These are phyloP conservation scores for Lathyrus oleraceus DNA, from an alignment of 306 rosid genomes.

Conservation along the genomic window DNA sequence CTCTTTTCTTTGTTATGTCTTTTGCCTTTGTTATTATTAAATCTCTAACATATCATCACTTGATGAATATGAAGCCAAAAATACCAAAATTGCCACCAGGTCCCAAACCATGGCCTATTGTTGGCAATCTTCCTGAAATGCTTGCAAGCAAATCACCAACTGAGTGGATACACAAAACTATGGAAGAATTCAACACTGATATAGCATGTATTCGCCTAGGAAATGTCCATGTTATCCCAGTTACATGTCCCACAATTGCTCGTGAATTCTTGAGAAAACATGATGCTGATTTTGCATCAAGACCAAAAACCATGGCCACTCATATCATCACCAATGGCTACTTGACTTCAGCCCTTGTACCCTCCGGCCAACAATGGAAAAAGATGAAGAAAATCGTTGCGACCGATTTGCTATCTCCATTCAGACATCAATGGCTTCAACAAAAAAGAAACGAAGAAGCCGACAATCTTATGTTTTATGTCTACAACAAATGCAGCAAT, in stretches of 20 bases:
- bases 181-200: too few species aligned
- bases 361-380: slow-evolving; percentile 35
- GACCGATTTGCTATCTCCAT: slow-evolving; percentile 16
- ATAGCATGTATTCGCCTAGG: too few species aligned
- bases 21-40: neutral
- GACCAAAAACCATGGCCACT: slow-evolving; percentile 15
- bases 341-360: neutral
- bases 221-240: neutral
- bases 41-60: neutral
- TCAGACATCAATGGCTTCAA: slow-evolving; percentile 28
- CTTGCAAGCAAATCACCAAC: slow-evolving; percentile 31
- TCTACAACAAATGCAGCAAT: too few species aligned
- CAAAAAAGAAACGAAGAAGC: slow-evolving; percentile 45
- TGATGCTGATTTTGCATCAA: slow-evolving; percentile 18
- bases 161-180: slow-evolving; percentile 40
- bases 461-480: slow-evolving; percentile 37
- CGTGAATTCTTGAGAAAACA: slow-evolving; percentile 30
- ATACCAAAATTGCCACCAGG: slow-evolving; percentile 36
- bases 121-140: slow-evolving; percentile 47
- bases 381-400: slow-evolving; percentile 36
- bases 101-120: slow-evolving; percentile 50
- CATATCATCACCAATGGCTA: slow-evolving; percentile 19
- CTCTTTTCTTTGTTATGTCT: neutral
- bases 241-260: slow-evolving; percentile 7
- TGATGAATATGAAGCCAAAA: neutral